Evolutionary conservation across 1,139 yeast species (phyloP), one percentile per base, ranked within the genome.

Genomic region (Casaregolazyma lundiana): DNA sequence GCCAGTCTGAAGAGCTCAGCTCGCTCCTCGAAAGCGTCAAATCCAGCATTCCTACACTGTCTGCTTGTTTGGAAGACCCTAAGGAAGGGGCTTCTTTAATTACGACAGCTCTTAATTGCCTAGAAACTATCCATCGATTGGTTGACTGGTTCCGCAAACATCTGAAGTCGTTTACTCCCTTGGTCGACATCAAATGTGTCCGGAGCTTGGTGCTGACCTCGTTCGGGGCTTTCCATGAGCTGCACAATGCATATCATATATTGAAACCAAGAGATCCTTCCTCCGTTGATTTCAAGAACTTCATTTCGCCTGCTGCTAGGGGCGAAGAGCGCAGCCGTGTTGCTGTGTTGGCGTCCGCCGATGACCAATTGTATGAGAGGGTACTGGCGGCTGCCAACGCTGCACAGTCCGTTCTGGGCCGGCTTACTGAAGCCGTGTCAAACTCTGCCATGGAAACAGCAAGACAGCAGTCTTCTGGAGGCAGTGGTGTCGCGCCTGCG

Each of bases 401-500:
- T 50, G 94, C 96, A 0, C 88, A 83, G 56, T 77, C 79, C 6
- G 96, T 89, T 2, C 80, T 88, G 58, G 75, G 84, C 15, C 94
- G 87, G 58, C 69, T 90, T 47, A 86, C 88, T 19, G 77, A 78
- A 49, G 90, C 94, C 0, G 80, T 90, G 40, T 76, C 85, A 18
- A 80, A 81, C 55, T 79, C 83, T 54, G 94, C 95, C 0, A 68
- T 77, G 22, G 80, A 80, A 0, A 67, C 76, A 29, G 77, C 76
- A 5, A 51, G 48, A 22, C 39, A 41, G 24, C 24, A 22, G 3
- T 34, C 38, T 9, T 15, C 43, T 2, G 41, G 38, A 8, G 36
- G 39, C 6, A 39, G 35, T 8, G 50, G 51, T 53, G n/a, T 56
- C 3, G 26, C 43, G 30, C 71, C 73, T 39, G 61, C 67, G 2